These are phyloP conservation scores for Skeletonema menzelii DNA, from an alignment of 108 stramenopile genomes.

Conservation along the genomic window DNA sequence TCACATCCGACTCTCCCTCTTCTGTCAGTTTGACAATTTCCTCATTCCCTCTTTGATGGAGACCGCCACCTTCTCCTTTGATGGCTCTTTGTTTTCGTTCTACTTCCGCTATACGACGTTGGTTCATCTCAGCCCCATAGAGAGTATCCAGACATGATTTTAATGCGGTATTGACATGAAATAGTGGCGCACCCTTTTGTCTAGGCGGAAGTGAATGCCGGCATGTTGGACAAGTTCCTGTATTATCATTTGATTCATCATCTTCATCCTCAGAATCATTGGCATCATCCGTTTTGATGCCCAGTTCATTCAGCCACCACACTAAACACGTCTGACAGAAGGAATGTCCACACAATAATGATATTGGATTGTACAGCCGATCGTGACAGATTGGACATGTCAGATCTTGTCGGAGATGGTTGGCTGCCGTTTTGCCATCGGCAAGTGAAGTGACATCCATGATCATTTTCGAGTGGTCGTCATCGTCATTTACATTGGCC, in stretches of 20 bases:
- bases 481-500: background rate
- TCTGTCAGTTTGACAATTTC: conserved; percentile 27
- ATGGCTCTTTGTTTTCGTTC: conserved; percentile 2
- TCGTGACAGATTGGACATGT: conserved; percentile 70
- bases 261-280: conserved; percentile 5
- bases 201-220: conserved; percentile 14
- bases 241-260: conserved; percentile 5
- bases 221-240: conserved; percentile 55
- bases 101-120: conserved; percentile 30
- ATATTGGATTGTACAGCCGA: conserved; percentile 56
- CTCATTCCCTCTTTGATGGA: conserved; percentile 50
- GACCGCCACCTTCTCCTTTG: conserved; percentile 50
- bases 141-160: conserved; percentile 51
- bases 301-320: conserved; percentile 54
- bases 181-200: background rate
- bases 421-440: conserved; percentile 19
- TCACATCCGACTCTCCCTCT: conserved; percentile 12
- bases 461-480: conserved; percentile 1
- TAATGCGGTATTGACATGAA: conserved; percentile 50
- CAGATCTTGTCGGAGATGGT: conserved; percentile 43
- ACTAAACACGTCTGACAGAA: conserved; percentile 65
- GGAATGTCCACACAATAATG: conserved; percentile 69
- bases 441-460: conserved; percentile 16
- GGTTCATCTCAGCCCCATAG: conserved; percentile 43
- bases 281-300: background rate